phyloP scores from a whole-genome alignment of 495 filamentous ascomycete genomes.

The Hypoxylon fuscum region DNA sequence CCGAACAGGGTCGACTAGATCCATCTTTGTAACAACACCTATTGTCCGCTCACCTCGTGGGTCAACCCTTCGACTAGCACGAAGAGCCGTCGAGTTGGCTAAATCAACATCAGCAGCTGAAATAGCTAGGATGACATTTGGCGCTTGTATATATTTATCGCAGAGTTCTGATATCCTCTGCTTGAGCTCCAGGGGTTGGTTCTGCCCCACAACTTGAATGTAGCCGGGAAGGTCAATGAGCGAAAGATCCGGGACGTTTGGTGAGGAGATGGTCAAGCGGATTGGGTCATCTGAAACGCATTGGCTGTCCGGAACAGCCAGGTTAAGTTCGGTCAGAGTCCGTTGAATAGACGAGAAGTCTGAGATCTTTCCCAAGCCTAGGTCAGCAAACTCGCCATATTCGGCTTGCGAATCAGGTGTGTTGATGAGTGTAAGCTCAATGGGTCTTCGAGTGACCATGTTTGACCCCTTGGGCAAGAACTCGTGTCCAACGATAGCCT shows the following conservation, averaged over 20 bases:
- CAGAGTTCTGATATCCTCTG: constrained; percentile 96
- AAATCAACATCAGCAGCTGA: constrained; percentile 97
- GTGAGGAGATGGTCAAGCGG: constrained; percentile 92
- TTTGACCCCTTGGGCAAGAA: constrained; percentile 97
- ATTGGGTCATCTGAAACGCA: constrained; percentile 98
- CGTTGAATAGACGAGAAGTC: constrained; percentile 94
- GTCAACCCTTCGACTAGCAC: constrained; percentile 90
- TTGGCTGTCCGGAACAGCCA: constrained; percentile 86
- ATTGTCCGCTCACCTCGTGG: constrained; percentile 96
- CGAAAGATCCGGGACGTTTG: constrained; percentile 93
- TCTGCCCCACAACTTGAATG: constrained; percentile 90
- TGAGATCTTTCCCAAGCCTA: constrained; percentile 88
- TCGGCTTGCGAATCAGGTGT: constrained; percentile 89
- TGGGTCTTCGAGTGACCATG: constrained; percentile 97
- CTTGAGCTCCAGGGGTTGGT: constrained; percentile 92
- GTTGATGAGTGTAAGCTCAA: constrained; percentile 96
- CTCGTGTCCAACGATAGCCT: constrained; percentile 97
- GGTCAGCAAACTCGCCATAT: constrained; percentile 95
- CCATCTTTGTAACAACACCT: constrained; percentile 99
- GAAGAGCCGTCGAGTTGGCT: constrained; percentile 92
- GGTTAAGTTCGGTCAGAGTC: constrained; percentile 93
- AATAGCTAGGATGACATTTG: constrained; percentile 96
- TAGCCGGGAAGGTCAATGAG: constrained; percentile 97
- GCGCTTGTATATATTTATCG: constrained; percentile 96
- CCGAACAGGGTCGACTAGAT: constrained; percentile 86